These are phyloP conservation scores for Melastoma malabathricum DNA, from an alignment of 345 rosid species.

Conservation along the genomic window DNA sequence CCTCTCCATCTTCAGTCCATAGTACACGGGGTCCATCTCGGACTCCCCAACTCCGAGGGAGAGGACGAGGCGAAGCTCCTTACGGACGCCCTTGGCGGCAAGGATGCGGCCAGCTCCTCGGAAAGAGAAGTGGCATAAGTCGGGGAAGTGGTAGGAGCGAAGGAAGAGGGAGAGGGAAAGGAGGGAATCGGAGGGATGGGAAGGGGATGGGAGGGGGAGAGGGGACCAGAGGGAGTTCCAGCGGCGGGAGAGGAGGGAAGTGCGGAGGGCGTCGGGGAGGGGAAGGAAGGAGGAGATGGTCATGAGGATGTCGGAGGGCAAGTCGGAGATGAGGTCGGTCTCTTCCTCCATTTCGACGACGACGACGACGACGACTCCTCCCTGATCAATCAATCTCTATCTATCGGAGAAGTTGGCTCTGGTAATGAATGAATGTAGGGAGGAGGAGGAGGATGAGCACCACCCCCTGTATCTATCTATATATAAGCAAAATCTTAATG, in stretches of 20 bases:
- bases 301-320: conserved; percentile 10
- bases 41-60: background rate
- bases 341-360: background rate
- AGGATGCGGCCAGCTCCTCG: background rate
- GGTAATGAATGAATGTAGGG: no score
- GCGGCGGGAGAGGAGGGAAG: conserved; percentile 6
- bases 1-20: background rate
- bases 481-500: no score
- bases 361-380: no score
- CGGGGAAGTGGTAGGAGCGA: conserved; percentile 5
- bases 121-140: conserved; percentile 2
- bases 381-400: no score
- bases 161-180: background rate
- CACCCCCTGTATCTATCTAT: no score
- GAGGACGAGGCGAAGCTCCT: conserved; percentile 10
- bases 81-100: conserved; percentile 10
- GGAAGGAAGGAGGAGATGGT: conserved; percentile 6
- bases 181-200: background rate
- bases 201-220: background rate
- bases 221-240: conserved; percentile 13
- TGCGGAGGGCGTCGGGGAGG: conserved; percentile 3
- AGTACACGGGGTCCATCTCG: background rate
- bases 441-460: no score
- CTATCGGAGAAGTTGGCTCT: no score
- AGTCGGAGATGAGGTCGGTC: conserved; percentile 5